These are phyloP conservation scores for Medicago ruthenica DNA, from an alignment of 306 rosid species.

Conservation along the genomic window DNA sequence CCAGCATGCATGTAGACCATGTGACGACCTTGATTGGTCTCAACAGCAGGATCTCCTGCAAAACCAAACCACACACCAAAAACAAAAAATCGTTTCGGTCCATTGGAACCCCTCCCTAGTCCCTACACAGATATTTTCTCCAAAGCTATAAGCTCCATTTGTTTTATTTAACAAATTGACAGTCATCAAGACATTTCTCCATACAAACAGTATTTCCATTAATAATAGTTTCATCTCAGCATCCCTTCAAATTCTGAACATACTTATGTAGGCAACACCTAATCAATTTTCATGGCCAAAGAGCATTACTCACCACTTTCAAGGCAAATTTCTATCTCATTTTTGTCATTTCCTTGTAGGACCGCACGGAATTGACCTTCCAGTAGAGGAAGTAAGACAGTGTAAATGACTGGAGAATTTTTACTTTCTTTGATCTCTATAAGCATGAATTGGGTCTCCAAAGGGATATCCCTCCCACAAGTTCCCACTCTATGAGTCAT, in stretches of 20 bases:
- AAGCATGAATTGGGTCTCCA: slow-evolving; percentile 95
- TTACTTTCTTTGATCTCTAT: slow-evolving; percentile 70
- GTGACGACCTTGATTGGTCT: slow-evolving; percentile 86
- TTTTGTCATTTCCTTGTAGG: slow-evolving; percentile 88
- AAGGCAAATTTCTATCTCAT: slow-evolving; percentile 85
- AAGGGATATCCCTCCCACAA: slow-evolving; percentile 82
- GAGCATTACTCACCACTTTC: slow-evolving; percentile 83
- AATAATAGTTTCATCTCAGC: slow-evolving; percentile 58
- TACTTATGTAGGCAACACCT: no score
- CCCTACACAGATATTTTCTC: slow-evolving; percentile 35
- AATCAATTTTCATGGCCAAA: no score
- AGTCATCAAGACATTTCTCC: slow-evolving; percentile 48
- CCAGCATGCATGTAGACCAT: slow-evolving; percentile 93
- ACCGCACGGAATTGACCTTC: slow-evolving; percentile 94
- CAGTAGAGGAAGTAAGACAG: slow-evolving; percentile 89
- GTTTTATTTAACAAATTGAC: slow-evolving; percentile 49
- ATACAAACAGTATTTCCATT: slow-evolving; percentile 50
- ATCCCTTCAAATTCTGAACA: slow-evolving; percentile 40
- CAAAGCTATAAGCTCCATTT: slow-evolving; percentile 62
- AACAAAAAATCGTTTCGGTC: slow-evolving; percentile 36
- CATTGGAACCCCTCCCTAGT: slow-evolving; percentile 53
- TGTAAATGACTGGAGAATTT: slow-evolving; percentile 67
- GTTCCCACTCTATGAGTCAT: slow-evolving; percentile 98
- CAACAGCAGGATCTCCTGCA: slow-evolving; percentile 87
- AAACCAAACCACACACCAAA: slow-evolving; percentile 73